Evolutionary conservation across 73 alveolate genomes (phyloP).

Genomic region (Urostyla sp.): DNA sequence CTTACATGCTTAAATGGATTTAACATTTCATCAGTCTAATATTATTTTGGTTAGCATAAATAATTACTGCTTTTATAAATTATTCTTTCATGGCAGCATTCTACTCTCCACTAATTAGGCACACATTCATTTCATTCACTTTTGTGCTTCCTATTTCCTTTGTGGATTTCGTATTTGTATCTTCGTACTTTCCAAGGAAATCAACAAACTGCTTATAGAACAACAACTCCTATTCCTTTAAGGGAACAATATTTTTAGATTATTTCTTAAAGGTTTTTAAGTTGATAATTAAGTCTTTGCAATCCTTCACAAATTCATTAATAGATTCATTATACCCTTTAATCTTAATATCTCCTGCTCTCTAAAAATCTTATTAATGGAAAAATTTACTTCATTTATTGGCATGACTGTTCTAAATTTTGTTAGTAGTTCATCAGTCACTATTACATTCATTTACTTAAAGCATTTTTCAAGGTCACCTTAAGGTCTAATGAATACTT

Average conservation of each 20-base stretch:
- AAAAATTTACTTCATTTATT: conserved; percentile 46
- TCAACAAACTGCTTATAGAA: conserved; percentile 47
- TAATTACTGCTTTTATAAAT: conserved; percentile 13
- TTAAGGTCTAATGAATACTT: conserved; percentile 62
- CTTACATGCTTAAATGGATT: conserved; percentile 51
- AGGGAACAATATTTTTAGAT: conserved; percentile 44
- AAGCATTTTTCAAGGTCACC: conserved; percentile 48
- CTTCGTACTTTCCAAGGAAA: conserved; percentile 53
- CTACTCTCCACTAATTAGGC: conserved; percentile 8
- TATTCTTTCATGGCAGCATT: neutral
- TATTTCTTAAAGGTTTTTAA: conserved; percentile 31
- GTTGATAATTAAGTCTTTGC: conserved; percentile 25
- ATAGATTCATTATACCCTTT: conserved; percentile 45
- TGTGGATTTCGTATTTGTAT: neutral
- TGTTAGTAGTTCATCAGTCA: conserved; percentile 38
- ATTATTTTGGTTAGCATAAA: neutral
- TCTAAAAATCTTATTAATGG: neutral
- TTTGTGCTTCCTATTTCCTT: neutral
- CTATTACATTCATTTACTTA: conserved; percentile 22
- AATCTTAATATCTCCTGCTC: conserved; percentile 50
- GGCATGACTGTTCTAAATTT: conserved; percentile 4
- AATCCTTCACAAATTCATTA: conserved; percentile 47
- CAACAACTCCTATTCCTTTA: conserved; percentile 34
- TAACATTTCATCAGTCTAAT: conserved; percentile 28
- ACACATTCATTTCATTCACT: too few relatives aligned